Conservation (phyloP, 2,329 filamentous ascomycete species). For the Arthrinium puccinioides region DNA sequence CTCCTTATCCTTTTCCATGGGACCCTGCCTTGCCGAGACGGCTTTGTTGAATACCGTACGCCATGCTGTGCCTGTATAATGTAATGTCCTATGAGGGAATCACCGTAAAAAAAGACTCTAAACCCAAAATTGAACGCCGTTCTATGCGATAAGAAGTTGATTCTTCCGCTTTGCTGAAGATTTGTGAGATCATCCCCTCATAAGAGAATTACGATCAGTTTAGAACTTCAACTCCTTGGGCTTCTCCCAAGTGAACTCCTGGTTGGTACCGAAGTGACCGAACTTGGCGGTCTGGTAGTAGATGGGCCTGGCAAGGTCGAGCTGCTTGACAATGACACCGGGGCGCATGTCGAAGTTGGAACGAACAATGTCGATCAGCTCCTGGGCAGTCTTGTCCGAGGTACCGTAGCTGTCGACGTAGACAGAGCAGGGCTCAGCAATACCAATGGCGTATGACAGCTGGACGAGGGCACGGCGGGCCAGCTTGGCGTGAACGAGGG, state of each 20-base stretch:
- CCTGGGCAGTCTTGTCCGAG: slow-evolving; percentile 77
- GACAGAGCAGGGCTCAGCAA: slow-evolving; percentile 94
- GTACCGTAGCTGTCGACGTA: slow-evolving; percentile 98
- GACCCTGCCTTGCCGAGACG: slow-evolving; percentile 9
- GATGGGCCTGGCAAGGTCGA: slow-evolving; percentile 91
- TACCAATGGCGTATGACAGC: slow-evolving; percentile 98
- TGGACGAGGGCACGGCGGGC: slow-evolving; percentile 91
- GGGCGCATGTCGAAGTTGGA: slow-evolving; percentile 97
- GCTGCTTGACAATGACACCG: slow-evolving; percentile 96
- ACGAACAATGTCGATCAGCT: slow-evolving; percentile 91
- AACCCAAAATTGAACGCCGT: slow-evolving; percentile 24
- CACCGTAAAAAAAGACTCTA: slow-evolving; percentile 21
- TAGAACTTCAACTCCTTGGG: slow-evolving; percentile 93
- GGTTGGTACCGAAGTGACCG: slow-evolving; percentile 96
- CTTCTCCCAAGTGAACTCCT: slow-evolving; percentile 96
- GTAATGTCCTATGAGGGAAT: slow-evolving; percentile 31
- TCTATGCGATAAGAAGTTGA: slow-evolving; percentile 32
- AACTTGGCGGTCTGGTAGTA: slow-evolving; percentile 99
- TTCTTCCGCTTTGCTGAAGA: slow-evolving; percentile 23
- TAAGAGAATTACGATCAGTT: slow-evolving; percentile 21
- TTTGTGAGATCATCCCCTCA: slow-evolving; percentile 4
- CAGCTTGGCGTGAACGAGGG: slow-evolving; percentile 80
- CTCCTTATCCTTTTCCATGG: too few relatives aligned
- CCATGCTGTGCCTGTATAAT: slow-evolving; percentile 30
- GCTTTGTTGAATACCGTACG: slow-evolving; percentile 30